Evolutionary conservation across 306 rosid species (phyloP).

Genomic region (Morella rubra): DNA sequence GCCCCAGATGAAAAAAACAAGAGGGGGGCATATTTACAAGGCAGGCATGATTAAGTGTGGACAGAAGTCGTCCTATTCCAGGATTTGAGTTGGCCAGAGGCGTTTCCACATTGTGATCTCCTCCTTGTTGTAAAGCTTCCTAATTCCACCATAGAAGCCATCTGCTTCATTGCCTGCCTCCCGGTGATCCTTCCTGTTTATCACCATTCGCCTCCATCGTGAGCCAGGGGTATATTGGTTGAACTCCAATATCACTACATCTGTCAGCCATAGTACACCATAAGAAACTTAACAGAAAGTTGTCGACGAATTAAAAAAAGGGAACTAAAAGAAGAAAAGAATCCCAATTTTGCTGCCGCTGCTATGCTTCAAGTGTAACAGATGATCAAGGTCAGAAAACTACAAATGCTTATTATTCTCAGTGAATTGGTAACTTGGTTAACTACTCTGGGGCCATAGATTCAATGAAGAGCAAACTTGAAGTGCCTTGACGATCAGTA

Average conservation of each 20-base stretch:
- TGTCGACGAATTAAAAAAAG: background rate
- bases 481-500: background rate
- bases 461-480: background rate
- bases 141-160: conserved; percentile 87
- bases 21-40: conserved; percentile 24
- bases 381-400: background rate
- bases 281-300: conserved; percentile 19
- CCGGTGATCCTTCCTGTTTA: conserved; percentile 62
- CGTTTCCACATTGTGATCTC: conserved; percentile 76
- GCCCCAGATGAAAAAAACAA: background rate
- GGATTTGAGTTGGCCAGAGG: conserved; percentile 59
- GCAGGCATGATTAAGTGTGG: background rate
- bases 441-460: background rate
- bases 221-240: conserved; percentile 72
- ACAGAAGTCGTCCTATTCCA: conserved; percentile 34
- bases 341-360: background rate
- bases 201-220: conserved; percentile 65
- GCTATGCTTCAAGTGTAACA: background rate
- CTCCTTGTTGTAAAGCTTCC: conserved; percentile 61
- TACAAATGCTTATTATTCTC: background rate
- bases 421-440: background rate
- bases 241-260: conserved; percentile 71
- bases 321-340: background rate
- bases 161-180: conserved; percentile 83
- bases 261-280: conserved; percentile 44